Evolutionary conservation across 345 rosid species (phyloP).

Genomic region (Garcia nutans): DNA sequence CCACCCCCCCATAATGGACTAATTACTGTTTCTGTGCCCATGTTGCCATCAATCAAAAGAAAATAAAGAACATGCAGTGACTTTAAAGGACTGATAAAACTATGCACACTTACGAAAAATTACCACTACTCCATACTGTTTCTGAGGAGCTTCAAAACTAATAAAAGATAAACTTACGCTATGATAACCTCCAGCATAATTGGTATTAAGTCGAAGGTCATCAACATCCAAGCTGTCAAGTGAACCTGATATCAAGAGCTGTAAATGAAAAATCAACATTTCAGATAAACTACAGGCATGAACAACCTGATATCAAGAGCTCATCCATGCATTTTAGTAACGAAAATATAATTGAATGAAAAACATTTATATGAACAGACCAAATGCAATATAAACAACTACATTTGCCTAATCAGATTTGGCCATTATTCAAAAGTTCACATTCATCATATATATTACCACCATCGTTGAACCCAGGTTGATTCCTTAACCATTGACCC

Average conservation of each 20-base stretch:
- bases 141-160: background rate
- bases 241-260: conserved; percentile 97
- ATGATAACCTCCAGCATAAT: conserved; percentile 88
- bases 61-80: background rate
- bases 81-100: background rate
- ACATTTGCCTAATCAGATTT: background rate
- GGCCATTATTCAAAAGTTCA: background rate
- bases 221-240: conserved; percentile 96
- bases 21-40: background rate
- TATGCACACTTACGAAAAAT: conserved; percentile 7
- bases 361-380: background rate
- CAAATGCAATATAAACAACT: background rate
- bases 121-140: background rate
- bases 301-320: background rate
- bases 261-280: conserved; percentile 27
- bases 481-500: background rate
- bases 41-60: background rate
- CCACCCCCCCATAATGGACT: too few relatives aligned
- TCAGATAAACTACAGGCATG: conserved; percentile 3
- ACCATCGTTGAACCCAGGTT: background rate
- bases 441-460: background rate
- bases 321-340: background rate
- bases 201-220: conserved; percentile 74
- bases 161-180: conserved; percentile 49
- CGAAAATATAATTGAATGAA: background rate